Evolutionary conservation across 2,329 filamentous ascomycete genomes (phyloP), one percentile per base, ranked within the genome.

Genomic region (Monilinia polystroma): DNA sequence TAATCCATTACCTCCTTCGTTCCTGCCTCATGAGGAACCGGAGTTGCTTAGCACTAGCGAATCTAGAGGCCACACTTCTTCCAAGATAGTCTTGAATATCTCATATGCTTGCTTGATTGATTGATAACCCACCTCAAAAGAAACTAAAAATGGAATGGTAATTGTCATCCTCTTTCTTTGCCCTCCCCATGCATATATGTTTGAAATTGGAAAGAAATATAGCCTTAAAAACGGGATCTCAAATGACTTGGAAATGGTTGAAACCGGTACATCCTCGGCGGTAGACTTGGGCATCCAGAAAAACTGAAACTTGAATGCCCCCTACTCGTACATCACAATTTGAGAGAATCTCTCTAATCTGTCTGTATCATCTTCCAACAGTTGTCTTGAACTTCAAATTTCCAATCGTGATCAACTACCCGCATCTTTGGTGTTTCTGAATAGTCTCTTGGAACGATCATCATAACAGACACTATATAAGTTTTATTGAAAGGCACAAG

Each of bases 241-340:
- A 35, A 5, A 23, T 35, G 20, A 51, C 14, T 11, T 51, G 57
- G 35, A 35, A 38, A 60, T n/a, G 45, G 11, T 51, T 60, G 57
- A 51, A 49, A 43, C 8, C 20, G 29, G 57, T 26, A 26, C 43
- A 38, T 60, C 45, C 38, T 51, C 20, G 29, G 45, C n/a, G 16
- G 5, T 3, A 18, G 32, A 23, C 47, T 41, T 5, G n/a, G 20
- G 45, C 1, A 38, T 10, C 18, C 18, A 51, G 45, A 41, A 51
- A 38, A 32, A 41, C 58, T 60, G 23, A 20, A 20, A 62, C 58
- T 62, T 45, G 14, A 45, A 51, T 62, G 45, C 51, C 12, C 32
- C 38, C 45, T 26, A 20, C 45, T 51, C 20, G 32, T 38, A 41
- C 32, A 62, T 62, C 45, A 10, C n/a, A 62, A 60, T 45, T 51